A percentile compares a stretch with the other conserved stretches of the same genome.
phyloP scores from a whole-genome alignment of 345 rosid species.

The Streptanthus diversifolius region DNA sequence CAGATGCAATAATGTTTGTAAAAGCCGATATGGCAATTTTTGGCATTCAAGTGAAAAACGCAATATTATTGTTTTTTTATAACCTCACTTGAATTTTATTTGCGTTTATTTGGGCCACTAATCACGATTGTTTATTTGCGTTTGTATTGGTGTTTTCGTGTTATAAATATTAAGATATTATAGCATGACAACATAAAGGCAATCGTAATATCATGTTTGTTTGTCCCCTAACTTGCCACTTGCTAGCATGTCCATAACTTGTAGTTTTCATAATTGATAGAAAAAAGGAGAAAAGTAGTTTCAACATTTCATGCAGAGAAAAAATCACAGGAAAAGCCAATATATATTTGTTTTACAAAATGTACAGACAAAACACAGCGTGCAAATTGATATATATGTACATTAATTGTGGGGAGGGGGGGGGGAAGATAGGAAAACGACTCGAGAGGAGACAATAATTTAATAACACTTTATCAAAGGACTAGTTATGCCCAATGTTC shows the following conservation, averaged over 20 bases:
- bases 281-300: not conserved
- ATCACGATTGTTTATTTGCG: not conserved
- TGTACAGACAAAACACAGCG: not conserved
- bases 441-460: not conserved
- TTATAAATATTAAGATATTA: not conserved
- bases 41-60: not conserved
- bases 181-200: not conserved
- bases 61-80: not conserved
- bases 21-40: not conserved
- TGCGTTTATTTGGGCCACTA: too few species aligned
- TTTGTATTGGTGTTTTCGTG: not conserved
- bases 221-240: not conserved
- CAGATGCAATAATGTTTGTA: slow-evolving; percentile 1
- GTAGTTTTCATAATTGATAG: not conserved
- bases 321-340: not conserved
- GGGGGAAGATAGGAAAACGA: slow-evolving; percentile 9
- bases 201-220: not conserved
- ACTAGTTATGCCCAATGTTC: not conserved
- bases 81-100: too few species aligned
- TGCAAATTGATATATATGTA: slow-evolving; percentile 1
- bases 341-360: not conserved
- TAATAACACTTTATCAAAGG: not conserved
- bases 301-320: not conserved
- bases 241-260: not conserved
- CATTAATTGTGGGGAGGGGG: not conserved